Conservation (phyloP, 2,329 filamentous ascomycete species). For the Hirsutella thompsonii region DNA sequence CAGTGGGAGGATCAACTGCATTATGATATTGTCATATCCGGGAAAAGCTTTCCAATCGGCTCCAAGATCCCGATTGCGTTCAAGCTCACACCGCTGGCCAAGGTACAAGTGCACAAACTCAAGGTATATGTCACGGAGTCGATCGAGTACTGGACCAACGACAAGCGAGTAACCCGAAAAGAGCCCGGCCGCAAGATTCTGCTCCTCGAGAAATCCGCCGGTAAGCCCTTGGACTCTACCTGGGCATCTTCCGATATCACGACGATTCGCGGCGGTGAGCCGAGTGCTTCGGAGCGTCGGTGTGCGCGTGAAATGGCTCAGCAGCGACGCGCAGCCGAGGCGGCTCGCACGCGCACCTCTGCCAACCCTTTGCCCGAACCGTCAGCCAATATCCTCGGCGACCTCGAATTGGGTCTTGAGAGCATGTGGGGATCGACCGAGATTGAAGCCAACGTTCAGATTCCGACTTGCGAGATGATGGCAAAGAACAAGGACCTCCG, state of each 20-base stretch:
- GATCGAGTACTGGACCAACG: conserved; percentile 79
- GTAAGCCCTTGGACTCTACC: conserved; percentile 57
- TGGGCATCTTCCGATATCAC: conserved; percentile 67
- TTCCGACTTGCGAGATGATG: conserved; percentile 82
- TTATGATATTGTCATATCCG: conserved; percentile 92
- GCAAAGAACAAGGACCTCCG: conserved; percentile 52
- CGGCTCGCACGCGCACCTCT: conserved; percentile 24
- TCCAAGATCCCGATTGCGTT: conserved; percentile 85
- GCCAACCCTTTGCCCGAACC: conserved; percentile 33
- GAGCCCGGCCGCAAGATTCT: conserved; percentile 76
- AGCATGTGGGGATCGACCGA: conserved; percentile 76
- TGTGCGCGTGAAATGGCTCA: conserved; percentile 34
- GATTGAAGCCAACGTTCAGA: conserved; percentile 86
- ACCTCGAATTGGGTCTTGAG: conserved; percentile 58
- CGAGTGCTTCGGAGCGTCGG: conserved; percentile 36
- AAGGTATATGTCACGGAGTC: conserved; percentile 88
- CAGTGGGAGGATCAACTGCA: conserved; percentile 93
- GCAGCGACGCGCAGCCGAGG: conserved; percentile 40
- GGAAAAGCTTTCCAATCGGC: conserved; percentile 86
- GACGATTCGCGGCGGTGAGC: conserved; percentile 68
- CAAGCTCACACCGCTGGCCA: conserved; percentile 82
- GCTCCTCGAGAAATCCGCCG: conserved; percentile 78
- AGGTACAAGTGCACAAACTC: conserved; percentile 85
- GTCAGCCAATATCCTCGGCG: conserved; percentile 64
- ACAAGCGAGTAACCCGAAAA: conserved; percentile 72